Evolutionary conservation across 768 basidiomycete genomes (phyloP).

Genomic region (Pholiota molesta): DNA sequence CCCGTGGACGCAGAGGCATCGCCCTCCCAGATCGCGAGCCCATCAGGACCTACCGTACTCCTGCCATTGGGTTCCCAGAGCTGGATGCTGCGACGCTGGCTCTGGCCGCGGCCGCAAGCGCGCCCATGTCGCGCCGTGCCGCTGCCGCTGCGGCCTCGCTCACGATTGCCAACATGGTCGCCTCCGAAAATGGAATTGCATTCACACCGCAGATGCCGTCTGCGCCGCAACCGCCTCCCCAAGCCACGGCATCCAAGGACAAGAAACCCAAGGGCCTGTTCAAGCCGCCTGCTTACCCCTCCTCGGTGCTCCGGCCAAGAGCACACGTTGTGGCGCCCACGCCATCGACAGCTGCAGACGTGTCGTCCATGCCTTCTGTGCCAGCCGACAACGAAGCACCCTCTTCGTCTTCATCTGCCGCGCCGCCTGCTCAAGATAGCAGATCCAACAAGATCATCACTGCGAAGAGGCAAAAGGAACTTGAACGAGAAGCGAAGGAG

Average conservation of each 20-base stretch:
- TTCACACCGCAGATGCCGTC: conserved; percentile 50
- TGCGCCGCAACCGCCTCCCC: conserved; percentile 39
- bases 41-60: conserved; percentile 88
- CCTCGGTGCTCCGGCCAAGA: conserved; percentile 58
- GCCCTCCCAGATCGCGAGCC: conserved; percentile 92
- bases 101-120: conserved; percentile 61
- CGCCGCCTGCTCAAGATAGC: conserved; percentile 44
- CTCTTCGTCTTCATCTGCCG: conserved; percentile 34
- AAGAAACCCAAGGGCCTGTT: conserved; percentile 74
- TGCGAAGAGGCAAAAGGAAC: conserved; percentile 70
- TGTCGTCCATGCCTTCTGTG: conserved; percentile 52
- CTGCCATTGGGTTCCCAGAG: conserved; percentile 84
- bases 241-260: conserved; percentile 45
- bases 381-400: conserved; percentile 67
- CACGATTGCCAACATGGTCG: conserved; percentile 92
- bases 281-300: conserved; percentile 67
- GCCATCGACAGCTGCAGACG: conserved; percentile 69
- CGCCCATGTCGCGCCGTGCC: conserved; percentile 75
- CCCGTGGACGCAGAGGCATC: conserved; percentile 78
- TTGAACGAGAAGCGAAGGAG: conserved; percentile 82
- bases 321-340: conserved; percentile 64
- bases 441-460: conserved; percentile 49
- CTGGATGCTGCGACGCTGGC: conserved; percentile 73
- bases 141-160: conserved; percentile 84
- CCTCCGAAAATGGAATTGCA: conserved; percentile 82